Evolutionary conservation across 2,329 filamentous ascomycete genomes (phyloP).

Genomic region (Beauveria sp.): DNA sequence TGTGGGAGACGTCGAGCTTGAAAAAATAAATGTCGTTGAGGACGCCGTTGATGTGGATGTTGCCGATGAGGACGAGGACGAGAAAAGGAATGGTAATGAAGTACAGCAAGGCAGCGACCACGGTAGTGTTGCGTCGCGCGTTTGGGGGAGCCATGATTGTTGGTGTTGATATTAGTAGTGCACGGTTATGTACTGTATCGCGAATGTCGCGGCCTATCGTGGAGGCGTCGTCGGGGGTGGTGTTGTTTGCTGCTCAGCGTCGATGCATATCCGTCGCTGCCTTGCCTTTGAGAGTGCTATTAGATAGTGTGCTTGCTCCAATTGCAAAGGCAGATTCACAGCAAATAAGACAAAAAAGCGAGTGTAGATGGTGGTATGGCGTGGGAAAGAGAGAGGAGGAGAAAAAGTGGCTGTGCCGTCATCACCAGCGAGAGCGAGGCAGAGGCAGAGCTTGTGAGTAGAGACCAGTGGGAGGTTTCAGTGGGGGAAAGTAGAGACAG

Average conservation of each 20-base stretch:
- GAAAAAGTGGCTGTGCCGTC: background rate
- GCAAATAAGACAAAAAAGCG: background rate
- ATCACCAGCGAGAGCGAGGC: background rate
- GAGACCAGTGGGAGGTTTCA: background rate
- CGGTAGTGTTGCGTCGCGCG: slow-evolving; percentile 50
- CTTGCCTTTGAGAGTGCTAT: background rate
- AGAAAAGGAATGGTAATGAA: slow-evolving; percentile 70
- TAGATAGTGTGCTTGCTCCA: background rate
- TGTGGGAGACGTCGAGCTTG: slow-evolving; percentile 72
- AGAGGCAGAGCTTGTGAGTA: background rate
- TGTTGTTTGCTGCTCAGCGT: background rate
- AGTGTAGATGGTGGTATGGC: background rate
- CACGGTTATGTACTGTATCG: background rate
- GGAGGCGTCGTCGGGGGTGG: background rate
- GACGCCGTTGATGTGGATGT: slow-evolving; percentile 53
- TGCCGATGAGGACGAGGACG: slow-evolving; percentile 71
- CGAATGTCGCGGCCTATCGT: too few relatives aligned
- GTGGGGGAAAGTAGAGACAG: background rate
- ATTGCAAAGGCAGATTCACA: background rate
- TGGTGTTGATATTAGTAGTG: background rate
- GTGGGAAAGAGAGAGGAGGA: background rate
- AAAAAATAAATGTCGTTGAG: slow-evolving; percentile 74
- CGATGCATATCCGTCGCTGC: background rate
- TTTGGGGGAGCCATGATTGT: slow-evolving; percentile 19
- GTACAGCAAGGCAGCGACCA: slow-evolving; percentile 62